These are phyloP conservation scores for Hypoxylon fuscum DNA, from an alignment of 495 filamentous ascomycete genomes.

Conservation along the genomic window DNA sequence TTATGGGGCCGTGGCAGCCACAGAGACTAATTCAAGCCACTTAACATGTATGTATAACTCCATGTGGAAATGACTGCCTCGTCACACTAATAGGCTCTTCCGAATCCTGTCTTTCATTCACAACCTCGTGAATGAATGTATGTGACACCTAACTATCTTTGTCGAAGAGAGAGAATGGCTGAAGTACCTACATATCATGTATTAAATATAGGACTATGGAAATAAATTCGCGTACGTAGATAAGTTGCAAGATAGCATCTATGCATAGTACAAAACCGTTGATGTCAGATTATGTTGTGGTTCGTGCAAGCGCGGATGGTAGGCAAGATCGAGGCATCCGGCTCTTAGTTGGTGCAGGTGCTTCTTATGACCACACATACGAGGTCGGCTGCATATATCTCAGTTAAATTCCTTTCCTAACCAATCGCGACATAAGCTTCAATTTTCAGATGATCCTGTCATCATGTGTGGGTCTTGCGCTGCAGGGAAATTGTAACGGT, in stretches of 20 bases:
- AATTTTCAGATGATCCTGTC: constrained; percentile 7
- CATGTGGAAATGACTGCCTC: constrained; percentile 24
- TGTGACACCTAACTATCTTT: too few species aligned
- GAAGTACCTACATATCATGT: too few species aligned
- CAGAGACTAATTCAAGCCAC: constrained; percentile 24
- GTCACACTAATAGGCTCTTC: background rate
- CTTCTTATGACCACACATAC: constrained; percentile 27
- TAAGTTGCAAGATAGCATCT: background rate
- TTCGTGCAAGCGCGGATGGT: background rate
- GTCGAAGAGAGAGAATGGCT: too few species aligned
- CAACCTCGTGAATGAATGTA: too few species aligned
- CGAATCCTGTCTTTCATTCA: background rate
- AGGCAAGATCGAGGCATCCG: background rate
- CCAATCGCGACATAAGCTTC: constrained; percentile 19
- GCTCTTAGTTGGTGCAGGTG: constrained; percentile 9
- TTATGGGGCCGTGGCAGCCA: constrained; percentile 12
- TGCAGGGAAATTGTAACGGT: constrained; percentile 16
- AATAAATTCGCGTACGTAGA: too few species aligned
- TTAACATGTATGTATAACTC: constrained; percentile 28
- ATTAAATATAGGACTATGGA: too few species aligned
- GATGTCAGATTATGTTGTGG: constrained; percentile 16
- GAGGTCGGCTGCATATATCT: constrained; percentile 35
- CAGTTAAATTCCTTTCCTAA: constrained; percentile 11
- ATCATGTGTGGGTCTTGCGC: constrained; percentile 11
- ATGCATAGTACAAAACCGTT: background rate